Conservation (phyloP, 352 stramenopile species). For the Globisporangium nodosum region DNA sequence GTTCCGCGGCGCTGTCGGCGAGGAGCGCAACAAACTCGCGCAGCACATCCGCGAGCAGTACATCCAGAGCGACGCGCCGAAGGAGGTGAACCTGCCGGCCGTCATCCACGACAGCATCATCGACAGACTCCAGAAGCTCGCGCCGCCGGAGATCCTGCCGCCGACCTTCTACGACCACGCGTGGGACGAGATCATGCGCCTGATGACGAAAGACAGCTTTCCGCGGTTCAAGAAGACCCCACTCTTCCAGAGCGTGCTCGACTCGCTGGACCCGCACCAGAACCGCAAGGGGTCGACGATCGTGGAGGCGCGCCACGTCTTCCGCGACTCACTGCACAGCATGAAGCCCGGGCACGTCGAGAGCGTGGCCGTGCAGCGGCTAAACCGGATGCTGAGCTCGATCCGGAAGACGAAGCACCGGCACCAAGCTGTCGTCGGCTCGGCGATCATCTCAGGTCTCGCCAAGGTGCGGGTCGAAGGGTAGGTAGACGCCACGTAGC, state of each 20-base stretch:
- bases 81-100: slow-evolving; percentile 70
- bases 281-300: slow-evolving; percentile 61
- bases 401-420: slow-evolving; percentile 59
- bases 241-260: slow-evolving; percentile 56
- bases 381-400: slow-evolving; percentile 63
- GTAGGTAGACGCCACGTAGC: neutral
- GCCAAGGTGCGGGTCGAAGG: slow-evolving; percentile 19
- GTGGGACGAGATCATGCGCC: slow-evolving; percentile 71
- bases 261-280: slow-evolving; percentile 55
- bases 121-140: slow-evolving; percentile 23
- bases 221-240: slow-evolving; percentile 74
- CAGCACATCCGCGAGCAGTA: slow-evolving; percentile 49
- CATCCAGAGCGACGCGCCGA: slow-evolving; percentile 45
- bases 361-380: slow-evolving; percentile 33
- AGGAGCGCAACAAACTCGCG: slow-evolving; percentile 26
- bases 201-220: slow-evolving; percentile 81
- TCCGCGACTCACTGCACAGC: slow-evolving; percentile 61
- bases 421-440: slow-evolving; percentile 20
- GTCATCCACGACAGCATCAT: slow-evolving; percentile 46
- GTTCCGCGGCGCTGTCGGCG: slow-evolving; percentile 24
- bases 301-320: slow-evolving; percentile 61
- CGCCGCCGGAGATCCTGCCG: slow-evolving; percentile 18
- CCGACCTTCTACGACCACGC: slow-evolving; percentile 49
- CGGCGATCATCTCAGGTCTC: slow-evolving; percentile 13
- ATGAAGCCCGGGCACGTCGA: slow-evolving; percentile 54